Percentiles rank a stretch among this genome's conserved stretches.
Conservation (phyloP, 2,329 filamentous ascomycete genomes). For the Aulographum hederae region DNA sequence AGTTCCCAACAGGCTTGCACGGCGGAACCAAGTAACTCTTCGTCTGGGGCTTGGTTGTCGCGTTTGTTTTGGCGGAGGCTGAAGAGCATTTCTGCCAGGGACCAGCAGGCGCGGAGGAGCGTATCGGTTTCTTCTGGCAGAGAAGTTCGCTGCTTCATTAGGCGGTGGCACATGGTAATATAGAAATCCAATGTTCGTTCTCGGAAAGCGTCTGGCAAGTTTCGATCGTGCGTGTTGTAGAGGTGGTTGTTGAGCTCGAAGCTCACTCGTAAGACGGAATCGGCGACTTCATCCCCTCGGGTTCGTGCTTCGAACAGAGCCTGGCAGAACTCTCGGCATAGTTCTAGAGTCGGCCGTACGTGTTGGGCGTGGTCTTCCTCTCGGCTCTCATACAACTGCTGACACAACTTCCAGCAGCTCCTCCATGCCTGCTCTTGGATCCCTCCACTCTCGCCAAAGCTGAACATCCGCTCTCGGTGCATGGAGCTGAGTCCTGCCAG, state of each 20-base stretch:
- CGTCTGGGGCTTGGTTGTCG: constrained; percentile 55
- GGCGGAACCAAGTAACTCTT: constrained; percentile 70
- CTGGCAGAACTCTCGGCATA: constrained; percentile 86
- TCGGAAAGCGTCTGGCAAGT: constrained; percentile 67
- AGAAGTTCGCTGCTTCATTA: constrained; percentile 86
- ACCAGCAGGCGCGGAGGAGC: constrained; percentile 73
- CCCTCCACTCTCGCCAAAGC: constrained; percentile 53
- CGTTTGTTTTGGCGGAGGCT: constrained; percentile 67
- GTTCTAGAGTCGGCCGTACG: constrained; percentile 58
- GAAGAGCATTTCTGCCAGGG: constrained; percentile 81
- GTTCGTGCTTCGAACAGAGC: constrained; percentile 72
- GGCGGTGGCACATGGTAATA: constrained; percentile 74
- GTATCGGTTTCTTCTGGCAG: constrained; percentile 68
- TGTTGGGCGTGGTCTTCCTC: constrained; percentile 52
- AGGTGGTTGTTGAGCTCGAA: constrained; percentile 93
- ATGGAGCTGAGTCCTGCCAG: constrained; percentile 69
- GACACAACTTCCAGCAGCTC: constrained; percentile 83
- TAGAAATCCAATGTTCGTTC: constrained; percentile 90
- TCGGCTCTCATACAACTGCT: constrained; percentile 67
- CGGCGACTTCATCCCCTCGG: constrained; percentile 57
- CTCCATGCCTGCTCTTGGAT: constrained; percentile 82
- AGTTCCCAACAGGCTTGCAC: constrained; percentile 91
- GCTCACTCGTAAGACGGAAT: constrained; percentile 78
- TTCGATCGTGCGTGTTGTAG: constrained; percentile 78
- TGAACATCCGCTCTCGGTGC: constrained; percentile 64